These are phyloP conservation scores for Strobilomyces confusus DNA, from an alignment of 768 basidiomycete species.

Conservation along the genomic window DNA sequence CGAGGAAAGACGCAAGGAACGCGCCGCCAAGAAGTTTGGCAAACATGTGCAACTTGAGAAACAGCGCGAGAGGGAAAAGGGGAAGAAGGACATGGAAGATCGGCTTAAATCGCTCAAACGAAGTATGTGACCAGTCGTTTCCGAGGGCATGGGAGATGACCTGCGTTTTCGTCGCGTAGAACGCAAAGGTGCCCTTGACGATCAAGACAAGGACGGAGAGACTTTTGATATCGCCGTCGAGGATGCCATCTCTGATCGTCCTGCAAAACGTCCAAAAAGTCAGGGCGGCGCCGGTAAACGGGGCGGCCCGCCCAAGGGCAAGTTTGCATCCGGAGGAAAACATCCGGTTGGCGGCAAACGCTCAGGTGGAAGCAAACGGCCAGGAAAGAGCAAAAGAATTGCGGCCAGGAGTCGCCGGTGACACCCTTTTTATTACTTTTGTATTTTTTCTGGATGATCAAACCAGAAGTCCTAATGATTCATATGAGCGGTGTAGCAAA, in stretches of 20 bases:
- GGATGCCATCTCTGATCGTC: slow-evolving; percentile 76
- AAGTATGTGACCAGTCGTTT: slow-evolving; percentile 44
- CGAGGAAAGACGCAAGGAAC: slow-evolving; percentile 86
- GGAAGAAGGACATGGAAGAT: slow-evolving; percentile 92
- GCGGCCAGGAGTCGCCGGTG: slow-evolving; percentile 36
- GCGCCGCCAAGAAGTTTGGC: slow-evolving; percentile 96
- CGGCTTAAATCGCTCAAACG: slow-evolving; percentile 82
- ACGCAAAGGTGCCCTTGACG: slow-evolving; percentile 78
- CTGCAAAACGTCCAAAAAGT: slow-evolving; percentile 48
- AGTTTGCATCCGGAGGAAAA: slow-evolving; percentile 35
- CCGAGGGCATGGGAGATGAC: not conserved
- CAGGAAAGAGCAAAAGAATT: slow-evolving; percentile 57
- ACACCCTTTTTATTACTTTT: slow-evolving; percentile 7
- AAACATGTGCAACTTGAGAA: slow-evolving; percentile 97
- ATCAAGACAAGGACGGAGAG: slow-evolving; percentile 46
- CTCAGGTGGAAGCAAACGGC: slow-evolving; percentile 43
- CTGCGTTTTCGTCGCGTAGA: slow-evolving; percentile 42
- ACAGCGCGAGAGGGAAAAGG: slow-evolving; percentile 80
- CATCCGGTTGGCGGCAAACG: slow-evolving; percentile 9
- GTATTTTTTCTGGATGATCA: slow-evolving; percentile 6
- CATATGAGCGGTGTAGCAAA: not conserved
- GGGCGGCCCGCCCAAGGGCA: slow-evolving; percentile 34
- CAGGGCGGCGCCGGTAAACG: slow-evolving; percentile 29
- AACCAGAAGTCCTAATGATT: not conserved
- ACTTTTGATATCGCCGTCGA: slow-evolving; percentile 90